Conservation (phyloP, 2,329 filamentous ascomycete genomes). For the Ophiostoma quercus region DNA sequence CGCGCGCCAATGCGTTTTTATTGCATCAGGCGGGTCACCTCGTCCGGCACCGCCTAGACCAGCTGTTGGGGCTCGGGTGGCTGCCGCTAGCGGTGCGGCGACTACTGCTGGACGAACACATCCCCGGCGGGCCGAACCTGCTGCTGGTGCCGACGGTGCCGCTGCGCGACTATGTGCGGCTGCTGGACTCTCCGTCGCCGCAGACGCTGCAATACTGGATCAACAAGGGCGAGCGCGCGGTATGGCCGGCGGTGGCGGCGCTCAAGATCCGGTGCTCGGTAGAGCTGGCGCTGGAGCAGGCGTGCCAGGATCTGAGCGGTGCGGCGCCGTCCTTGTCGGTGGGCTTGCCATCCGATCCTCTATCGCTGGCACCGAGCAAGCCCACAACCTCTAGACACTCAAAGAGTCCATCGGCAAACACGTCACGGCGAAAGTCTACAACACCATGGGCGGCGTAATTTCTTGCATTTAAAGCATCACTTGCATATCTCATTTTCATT, state of each 20-base stretch:
- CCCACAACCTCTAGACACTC: neutral
- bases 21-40: constrained; percentile 22
- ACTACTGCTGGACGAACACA: constrained; percentile 75
- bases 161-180: constrained; percentile 64
- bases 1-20: constrained; percentile 43
- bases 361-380: neutral
- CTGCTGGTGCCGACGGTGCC: constrained; percentile 78
- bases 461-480: neutral
- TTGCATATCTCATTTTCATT: neutral
- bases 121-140: constrained; percentile 57
- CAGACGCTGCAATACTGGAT: constrained; percentile 82
- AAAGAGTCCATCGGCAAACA: constrained; percentile 17
- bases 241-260: constrained; percentile 84
- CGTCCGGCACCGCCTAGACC: constrained; percentile 68
- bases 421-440: constrained; percentile 10
- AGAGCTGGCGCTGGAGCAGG: constrained; percentile 80
- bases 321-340: neutral
- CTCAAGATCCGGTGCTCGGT: constrained; percentile 76
- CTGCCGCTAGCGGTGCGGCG: constrained; percentile 65
- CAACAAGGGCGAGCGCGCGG: constrained; percentile 72
- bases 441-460: constrained; percentile 11
- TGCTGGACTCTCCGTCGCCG: constrained; percentile 77
- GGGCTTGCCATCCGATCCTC: neutral
- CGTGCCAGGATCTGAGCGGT: constrained; percentile 55
- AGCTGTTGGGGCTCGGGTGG: constrained; percentile 71